phyloP scores from a whole-genome alignment of 345 rosid species.

The Noccaea caerulescens region DNA sequence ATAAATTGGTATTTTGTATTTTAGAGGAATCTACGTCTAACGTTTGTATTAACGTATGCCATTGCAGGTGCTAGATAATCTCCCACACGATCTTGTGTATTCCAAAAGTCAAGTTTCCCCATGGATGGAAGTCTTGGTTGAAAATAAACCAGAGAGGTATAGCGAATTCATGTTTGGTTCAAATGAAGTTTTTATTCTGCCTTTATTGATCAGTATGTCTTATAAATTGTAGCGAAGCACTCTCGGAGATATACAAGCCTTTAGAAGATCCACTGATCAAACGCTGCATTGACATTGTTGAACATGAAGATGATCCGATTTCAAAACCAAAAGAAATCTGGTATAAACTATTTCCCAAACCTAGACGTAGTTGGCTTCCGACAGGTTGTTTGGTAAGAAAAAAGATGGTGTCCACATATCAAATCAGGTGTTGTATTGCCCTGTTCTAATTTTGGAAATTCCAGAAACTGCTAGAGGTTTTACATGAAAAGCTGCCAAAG shows the following conservation, averaged over 20 bases:
- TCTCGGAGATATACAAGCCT: conserved; percentile 74
- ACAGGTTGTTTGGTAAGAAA: conserved; percentile 90
- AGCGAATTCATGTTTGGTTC: conserved; percentile 16
- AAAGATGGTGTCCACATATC: conserved; percentile 8
- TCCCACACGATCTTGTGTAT: conserved; percentile 88
- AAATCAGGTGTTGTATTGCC: conserved; percentile 4
- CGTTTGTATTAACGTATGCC: conserved; percentile 17
- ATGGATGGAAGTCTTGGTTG: conserved; percentile 96
- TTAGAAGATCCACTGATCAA: conserved; percentile 73
- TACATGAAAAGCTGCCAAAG: conserved; percentile 84
- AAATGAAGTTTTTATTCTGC: conserved; percentile 15
- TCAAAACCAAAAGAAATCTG: conserved; percentile 56
- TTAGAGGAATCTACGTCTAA: neutral
- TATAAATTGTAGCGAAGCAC: conserved; percentile 52
- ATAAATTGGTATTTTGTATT: conserved; percentile 1
- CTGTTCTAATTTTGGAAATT: conserved; percentile 38
- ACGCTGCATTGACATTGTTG: conserved; percentile 71
- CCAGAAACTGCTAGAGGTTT: conserved; percentile 84
- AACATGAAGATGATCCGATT: conserved; percentile 49
- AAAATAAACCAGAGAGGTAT: conserved; percentile 72
- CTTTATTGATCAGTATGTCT: conserved; percentile 30
- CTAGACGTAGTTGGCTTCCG: conserved; percentile 93
- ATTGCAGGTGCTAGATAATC: conserved; percentile 96
- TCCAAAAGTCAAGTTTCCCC: conserved; percentile 82
- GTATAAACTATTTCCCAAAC: conserved; percentile 83